phyloP scores from a whole-genome alignment of 208 protist species.

The Balamuthia mandrillaris region DNA sequence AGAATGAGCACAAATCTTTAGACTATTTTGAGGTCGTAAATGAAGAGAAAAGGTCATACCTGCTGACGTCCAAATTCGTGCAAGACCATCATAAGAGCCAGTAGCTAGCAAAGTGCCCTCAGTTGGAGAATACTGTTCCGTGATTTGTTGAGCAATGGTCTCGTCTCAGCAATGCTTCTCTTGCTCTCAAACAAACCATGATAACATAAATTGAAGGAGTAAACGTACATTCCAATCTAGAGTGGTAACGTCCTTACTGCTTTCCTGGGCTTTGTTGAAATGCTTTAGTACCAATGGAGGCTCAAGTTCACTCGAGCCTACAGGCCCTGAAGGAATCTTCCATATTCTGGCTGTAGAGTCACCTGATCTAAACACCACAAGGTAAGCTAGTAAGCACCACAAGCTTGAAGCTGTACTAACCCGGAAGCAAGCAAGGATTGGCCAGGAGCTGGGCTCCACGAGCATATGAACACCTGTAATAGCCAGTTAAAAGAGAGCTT shows the following conservation, averaged over 20 bases:
- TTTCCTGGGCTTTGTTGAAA: constrained; percentile 35
- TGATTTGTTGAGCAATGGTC: not conserved
- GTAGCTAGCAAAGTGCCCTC: constrained; percentile 75
- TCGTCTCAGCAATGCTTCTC: not conserved
- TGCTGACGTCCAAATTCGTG: constrained; percentile 67
- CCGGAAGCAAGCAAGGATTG: constrained; percentile 53
- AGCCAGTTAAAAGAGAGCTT: not conserved
- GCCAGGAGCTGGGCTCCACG: constrained; percentile 49
- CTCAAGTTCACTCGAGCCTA: constrained; percentile 15
- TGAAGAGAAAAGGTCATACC: not conserved
- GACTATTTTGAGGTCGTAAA: not conserved
- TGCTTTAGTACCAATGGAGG: constrained; percentile 43
- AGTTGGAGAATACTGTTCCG: constrained; percentile 27
- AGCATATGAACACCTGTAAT: constrained; percentile 70
- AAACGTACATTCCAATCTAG: constrained; percentile 76
- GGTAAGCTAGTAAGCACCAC: not conserved
- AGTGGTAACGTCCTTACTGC: constrained; percentile 75
- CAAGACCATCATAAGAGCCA: constrained; percentile 80
- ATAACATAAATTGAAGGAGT: not conserved
- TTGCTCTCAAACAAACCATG: not conserved
- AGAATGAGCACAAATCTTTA: not conserved
- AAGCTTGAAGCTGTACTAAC: not conserved
- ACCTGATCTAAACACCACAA: constrained; percentile 52
- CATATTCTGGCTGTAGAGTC: constrained; percentile 72
- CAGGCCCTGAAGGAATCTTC: constrained; percentile 44